Evolutionary conservation across 2,329 filamentous ascomycete genomes (phyloP).

Genomic region (Aspergillus luchuensis): DNA sequence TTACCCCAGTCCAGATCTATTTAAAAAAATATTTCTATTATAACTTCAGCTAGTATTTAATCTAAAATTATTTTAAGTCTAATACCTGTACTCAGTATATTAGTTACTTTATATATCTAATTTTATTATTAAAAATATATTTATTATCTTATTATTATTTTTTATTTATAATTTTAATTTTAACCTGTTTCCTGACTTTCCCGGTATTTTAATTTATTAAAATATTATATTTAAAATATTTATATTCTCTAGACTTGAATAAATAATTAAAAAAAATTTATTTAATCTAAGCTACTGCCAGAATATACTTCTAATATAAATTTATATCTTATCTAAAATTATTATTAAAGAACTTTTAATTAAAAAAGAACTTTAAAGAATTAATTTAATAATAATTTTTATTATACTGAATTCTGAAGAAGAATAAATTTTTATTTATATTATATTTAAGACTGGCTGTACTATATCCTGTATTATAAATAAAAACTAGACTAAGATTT

Average conservation of each 20-base stretch:
- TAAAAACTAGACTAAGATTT: background rate
- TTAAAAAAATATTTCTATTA: too few relatives aligned
- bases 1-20: too few relatives aligned
- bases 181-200: too few relatives aligned
- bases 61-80: too few relatives aligned
- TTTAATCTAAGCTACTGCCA: background rate
- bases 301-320: background rate
- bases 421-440: background rate
- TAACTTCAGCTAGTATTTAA: too few relatives aligned
- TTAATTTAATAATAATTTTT: background rate
- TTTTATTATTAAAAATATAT: too few relatives aligned
- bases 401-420: background rate
- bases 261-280: background rate
- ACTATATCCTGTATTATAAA: background rate
- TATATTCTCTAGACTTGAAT: background rate
- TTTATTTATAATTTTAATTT: too few relatives aligned
- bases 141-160: too few relatives aligned
- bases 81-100: too few relatives aligned
- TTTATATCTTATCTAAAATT: background rate
- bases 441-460: background rate
- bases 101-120: too few relatives aligned
- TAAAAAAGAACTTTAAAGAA: background rate
- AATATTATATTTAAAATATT: background rate
- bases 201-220: background rate
- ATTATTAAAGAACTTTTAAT: background rate